Evolutionary conservation across 177 flowering plant species (phyloP).

Genomic region (Telopea speciosissima): DNA sequence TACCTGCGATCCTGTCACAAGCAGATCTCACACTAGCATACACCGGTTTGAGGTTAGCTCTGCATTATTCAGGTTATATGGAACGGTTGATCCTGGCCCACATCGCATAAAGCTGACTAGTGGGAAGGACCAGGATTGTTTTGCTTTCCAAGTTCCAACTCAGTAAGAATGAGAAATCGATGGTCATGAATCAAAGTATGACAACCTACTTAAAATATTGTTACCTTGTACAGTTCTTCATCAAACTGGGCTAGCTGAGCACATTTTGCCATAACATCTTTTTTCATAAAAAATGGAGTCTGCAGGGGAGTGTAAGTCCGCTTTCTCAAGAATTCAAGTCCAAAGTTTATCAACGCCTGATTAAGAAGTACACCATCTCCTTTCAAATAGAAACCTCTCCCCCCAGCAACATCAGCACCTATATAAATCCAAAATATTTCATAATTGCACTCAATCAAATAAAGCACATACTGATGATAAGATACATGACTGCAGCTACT

Average conservation of each 20-base stretch:
- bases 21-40: too few species aligned
- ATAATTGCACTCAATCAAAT: neutral
- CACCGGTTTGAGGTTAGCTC: too few species aligned
- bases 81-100: too few species aligned
- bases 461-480: neutral
- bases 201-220: neutral
- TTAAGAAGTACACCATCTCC: slow-evolving; percentile 87
- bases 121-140: too few species aligned
- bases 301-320: slow-evolving; percentile 56
- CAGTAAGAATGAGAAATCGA: too few species aligned
- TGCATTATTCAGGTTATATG: too few species aligned
- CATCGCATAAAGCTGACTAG: too few species aligned
- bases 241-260: slow-evolving; percentile 97
- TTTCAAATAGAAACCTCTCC: slow-evolving; percentile 85
- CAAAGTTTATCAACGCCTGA: slow-evolving; percentile 85
- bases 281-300: slow-evolving; percentile 95
- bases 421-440: slow-evolving; percentile 5
- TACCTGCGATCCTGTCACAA: too few species aligned
- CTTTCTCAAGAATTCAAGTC: slow-evolving; percentile 60
- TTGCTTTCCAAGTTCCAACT: too few species aligned
- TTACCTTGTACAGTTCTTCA: slow-evolving; percentile 97
- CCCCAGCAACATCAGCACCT: slow-evolving; percentile 93
- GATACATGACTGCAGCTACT: neutral
- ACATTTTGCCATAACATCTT: slow-evolving; percentile 92
- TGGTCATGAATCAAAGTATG: too few species aligned